Conservation (phyloP, 805 yeast species). For the Grigorovia transvaalensis region DNA sequence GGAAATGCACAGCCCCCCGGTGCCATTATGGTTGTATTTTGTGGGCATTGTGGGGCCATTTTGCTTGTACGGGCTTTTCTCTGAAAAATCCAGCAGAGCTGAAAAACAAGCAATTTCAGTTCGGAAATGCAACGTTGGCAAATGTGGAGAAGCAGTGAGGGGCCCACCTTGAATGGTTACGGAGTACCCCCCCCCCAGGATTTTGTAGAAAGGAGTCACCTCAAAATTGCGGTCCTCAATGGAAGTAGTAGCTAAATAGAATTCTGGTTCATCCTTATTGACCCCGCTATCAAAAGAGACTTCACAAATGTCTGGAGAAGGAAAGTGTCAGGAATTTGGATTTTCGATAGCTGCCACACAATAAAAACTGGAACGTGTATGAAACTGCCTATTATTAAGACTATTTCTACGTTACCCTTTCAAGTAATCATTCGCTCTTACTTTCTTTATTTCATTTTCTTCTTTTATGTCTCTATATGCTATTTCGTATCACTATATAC, state of each 20-base stretch:
- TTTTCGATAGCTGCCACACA: too few relatives aligned
- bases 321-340: neutral
- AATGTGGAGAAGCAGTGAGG: neutral
- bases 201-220: neutral
- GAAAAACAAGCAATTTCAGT: neutral
- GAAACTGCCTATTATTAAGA: too few relatives aligned
- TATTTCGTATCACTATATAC: constrained; percentile 29
- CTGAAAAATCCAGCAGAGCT: neutral
- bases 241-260: neutral
- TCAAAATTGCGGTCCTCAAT: neutral
- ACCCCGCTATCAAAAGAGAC: neutral
- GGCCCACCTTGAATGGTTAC: neutral
- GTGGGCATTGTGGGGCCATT: neutral
- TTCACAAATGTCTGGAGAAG: neutral
- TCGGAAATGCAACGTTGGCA: neutral
- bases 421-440: too few relatives aligned
- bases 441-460: neutral
- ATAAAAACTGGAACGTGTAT: too few relatives aligned
- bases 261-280: neutral
- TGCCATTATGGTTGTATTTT: neutral
- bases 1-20: neutral
- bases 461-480: neutral
- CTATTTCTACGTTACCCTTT: too few relatives aligned
- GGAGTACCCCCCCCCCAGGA: neutral
- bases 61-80: neutral